Conservation (phyloP, 352 stramenopile species). For the Pythium phragmitis region DNA sequence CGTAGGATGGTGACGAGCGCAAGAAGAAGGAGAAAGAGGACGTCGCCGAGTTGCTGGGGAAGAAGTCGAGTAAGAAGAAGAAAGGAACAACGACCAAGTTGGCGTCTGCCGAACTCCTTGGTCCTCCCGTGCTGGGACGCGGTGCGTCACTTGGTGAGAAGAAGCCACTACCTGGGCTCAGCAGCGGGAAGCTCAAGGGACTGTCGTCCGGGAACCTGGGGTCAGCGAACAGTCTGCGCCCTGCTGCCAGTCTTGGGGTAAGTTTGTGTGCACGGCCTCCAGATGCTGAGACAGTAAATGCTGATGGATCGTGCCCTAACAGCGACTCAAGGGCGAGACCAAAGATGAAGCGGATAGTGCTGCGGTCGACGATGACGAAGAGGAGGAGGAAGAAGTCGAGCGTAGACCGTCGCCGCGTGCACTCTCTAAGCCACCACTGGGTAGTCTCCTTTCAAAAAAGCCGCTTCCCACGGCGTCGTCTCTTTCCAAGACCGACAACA, state of each 20-base stretch:
- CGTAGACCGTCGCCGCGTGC: conserved; percentile 22
- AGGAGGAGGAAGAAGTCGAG: conserved; percentile 19
- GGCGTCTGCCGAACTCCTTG: conserved; percentile 36
- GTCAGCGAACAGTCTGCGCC: conserved; percentile 36
- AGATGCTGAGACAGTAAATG: background rate
- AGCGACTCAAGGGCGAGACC: conserved; percentile 32
- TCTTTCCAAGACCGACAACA: conserved; percentile 33
- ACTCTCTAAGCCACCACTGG: conserved; percentile 55
- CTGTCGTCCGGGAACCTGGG: conserved; percentile 19
- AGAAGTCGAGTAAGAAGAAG: conserved; percentile 64
- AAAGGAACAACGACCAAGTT: conserved; percentile 35
- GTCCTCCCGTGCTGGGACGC: conserved; percentile 39
- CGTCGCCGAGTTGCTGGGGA: conserved; percentile 72
- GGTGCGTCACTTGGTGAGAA: conserved; percentile 54
- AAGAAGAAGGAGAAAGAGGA: conserved; percentile 85
- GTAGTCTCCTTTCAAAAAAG: conserved; percentile 51
- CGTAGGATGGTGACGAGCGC: conserved; percentile 63
- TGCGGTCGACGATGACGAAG: conserved; percentile 31
- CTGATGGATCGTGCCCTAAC: background rate
- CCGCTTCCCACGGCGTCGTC: conserved; percentile 31
- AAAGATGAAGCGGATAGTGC: conserved; percentile 40
- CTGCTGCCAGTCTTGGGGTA: conserved; percentile 52
- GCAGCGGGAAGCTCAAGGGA: conserved; percentile 23
- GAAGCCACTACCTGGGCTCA: conserved; percentile 61
- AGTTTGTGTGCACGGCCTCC: conserved; percentile 7